A percentile compares a stretch with the other conserved stretches of the same genome.
Evolutionary conservation across 306 rosid genomes (phyloP).

Genomic region (Psophocarpus tetragonolobus): DNA sequence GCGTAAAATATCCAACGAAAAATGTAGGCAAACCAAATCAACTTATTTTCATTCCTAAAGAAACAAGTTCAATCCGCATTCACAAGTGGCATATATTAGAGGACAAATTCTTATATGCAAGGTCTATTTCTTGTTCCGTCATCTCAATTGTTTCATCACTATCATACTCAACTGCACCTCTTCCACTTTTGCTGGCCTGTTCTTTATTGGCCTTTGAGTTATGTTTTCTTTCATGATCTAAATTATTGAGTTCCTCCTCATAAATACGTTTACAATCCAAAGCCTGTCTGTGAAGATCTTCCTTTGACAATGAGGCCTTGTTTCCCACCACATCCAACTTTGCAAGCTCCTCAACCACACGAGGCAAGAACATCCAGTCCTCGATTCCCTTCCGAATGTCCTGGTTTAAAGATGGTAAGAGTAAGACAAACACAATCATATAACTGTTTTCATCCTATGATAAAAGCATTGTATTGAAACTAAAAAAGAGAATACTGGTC

Average conservation of each 20-base stretch:
- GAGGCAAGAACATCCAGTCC: conserved; percentile 80
- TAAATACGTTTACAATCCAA: conserved; percentile 66
- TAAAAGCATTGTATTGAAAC: conserved; percentile 18
- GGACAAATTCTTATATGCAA: conserved; percentile 60
- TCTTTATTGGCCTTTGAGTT: conserved; percentile 40
- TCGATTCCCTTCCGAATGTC: conserved; percentile 62
- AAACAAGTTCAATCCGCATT: conserved; percentile 36
- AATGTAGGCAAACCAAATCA: not conserved
- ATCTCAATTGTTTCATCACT: conserved; percentile 90
- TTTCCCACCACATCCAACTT: conserved; percentile 47
- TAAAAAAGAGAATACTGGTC: not conserved
- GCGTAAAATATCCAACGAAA: not conserved
- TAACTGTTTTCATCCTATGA: not conserved
- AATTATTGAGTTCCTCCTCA: conserved; percentile 57
- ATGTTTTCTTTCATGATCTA: conserved; percentile 43
- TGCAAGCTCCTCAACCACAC: conserved; percentile 76
- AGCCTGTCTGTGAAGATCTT: conserved; percentile 63
- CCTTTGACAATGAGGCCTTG: conserved; percentile 49
- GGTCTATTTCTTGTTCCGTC: conserved; percentile 85
- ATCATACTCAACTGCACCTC: conserved; percentile 54
- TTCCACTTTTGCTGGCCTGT: conserved; percentile 29
- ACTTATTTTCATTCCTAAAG: conserved; percentile 23
- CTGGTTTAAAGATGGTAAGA: conserved; percentile 40
- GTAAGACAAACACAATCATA: conserved; percentile 15
- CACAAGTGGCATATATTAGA: conserved; percentile 37